A percentile compares a stretch with the other conserved stretches of the same genome.
These are phyloP conservation scores for Colletotrichum plurivorum DNA, from an alignment of 2,329 filamentous ascomycete genomes.

Conservation along the genomic window DNA sequence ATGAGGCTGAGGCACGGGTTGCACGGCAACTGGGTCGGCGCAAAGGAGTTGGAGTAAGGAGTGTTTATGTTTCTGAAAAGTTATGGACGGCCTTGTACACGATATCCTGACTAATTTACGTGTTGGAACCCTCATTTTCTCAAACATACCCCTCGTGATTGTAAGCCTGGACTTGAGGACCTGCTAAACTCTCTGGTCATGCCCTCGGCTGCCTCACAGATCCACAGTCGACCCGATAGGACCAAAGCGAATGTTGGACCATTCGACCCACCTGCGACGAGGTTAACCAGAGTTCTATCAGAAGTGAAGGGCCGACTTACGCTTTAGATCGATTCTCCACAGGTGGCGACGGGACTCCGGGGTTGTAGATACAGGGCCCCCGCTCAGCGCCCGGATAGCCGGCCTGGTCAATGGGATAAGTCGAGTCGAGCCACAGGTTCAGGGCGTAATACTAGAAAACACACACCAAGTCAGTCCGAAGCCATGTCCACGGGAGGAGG, in stretches of 20 bases:
- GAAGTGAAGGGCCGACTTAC: neutral
- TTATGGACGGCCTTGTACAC: neutral
- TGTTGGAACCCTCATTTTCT: too few species aligned
- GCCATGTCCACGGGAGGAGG: neutral
- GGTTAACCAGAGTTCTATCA: neutral
- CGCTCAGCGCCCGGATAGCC: conserved; percentile 1
- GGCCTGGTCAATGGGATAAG: neutral
- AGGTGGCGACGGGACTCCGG: neutral
- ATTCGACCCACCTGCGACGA: conserved; percentile 54
- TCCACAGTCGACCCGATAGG: conserved; percentile 58
- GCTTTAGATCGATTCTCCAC: neutral
- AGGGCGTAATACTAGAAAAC: conserved; percentile 15
- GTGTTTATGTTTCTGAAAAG: neutral
- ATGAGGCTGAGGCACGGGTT: conserved; percentile 25
- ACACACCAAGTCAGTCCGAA: neutral
- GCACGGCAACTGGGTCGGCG: conserved; percentile 34
- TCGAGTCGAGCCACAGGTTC: conserved; percentile 34
- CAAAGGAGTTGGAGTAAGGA: conserved; percentile 20
- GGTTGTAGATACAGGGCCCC: conserved; percentile 12
- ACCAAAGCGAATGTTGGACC: conserved; percentile 64
- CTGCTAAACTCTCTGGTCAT: neutral
- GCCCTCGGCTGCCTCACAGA: neutral
- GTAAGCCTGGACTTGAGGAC: neutral
- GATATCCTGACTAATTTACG: too few species aligned
- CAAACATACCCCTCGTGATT: too few species aligned